Conservation (phyloP, 1,139 yeast species). For the Hyphopichia wangnamkhiaoensis region DNA sequence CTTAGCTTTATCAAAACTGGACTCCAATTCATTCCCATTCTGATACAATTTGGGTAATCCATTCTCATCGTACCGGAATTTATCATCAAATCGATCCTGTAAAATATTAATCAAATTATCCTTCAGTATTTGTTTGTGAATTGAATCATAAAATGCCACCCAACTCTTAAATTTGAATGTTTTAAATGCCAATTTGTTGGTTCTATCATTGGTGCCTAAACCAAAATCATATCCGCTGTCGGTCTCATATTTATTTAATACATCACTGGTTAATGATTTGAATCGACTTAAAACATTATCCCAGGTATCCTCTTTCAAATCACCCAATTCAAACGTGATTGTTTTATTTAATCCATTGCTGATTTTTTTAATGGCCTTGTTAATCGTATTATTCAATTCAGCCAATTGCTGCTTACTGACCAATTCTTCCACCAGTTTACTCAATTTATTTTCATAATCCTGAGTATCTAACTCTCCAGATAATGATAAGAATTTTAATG, state of each 20-base stretch:
- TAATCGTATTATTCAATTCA: conserved; percentile 45
- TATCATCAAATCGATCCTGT: conserved; percentile 75
- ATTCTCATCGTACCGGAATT: conserved; percentile 77
- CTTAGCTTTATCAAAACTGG: conserved; percentile 60
- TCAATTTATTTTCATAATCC: conserved; percentile 16
- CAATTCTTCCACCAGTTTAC: conserved; percentile 21
- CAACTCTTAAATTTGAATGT: conserved; percentile 61
- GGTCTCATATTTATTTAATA: conserved; percentile 17
- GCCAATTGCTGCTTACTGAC: conserved; percentile 41
- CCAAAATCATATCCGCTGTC: conserved; percentile 55
- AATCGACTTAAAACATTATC: conserved; percentile 55
- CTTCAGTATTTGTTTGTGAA: conserved; percentile 60
- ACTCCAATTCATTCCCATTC: conserved; percentile 71
- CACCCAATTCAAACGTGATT: conserved; percentile 37
- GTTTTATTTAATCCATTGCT: conserved; percentile 39
- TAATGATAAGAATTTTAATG: conserved; percentile 22
- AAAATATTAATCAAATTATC: conserved; percentile 58
- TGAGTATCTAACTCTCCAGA: conserved; percentile 21
- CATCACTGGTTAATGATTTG: conserved; percentile 33
- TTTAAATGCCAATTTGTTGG: conserved; percentile 40
- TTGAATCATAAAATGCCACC: conserved; percentile 58
- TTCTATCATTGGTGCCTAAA: conserved; percentile 53
- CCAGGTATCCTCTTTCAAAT: conserved; percentile 61
- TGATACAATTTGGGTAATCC: conserved; percentile 86
- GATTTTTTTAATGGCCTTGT: conserved; percentile 42